Base-by-base conservation (phyloP, 2,329 filamentous ascomycete species). In the Amylocarpus encephaloides region DNA sequence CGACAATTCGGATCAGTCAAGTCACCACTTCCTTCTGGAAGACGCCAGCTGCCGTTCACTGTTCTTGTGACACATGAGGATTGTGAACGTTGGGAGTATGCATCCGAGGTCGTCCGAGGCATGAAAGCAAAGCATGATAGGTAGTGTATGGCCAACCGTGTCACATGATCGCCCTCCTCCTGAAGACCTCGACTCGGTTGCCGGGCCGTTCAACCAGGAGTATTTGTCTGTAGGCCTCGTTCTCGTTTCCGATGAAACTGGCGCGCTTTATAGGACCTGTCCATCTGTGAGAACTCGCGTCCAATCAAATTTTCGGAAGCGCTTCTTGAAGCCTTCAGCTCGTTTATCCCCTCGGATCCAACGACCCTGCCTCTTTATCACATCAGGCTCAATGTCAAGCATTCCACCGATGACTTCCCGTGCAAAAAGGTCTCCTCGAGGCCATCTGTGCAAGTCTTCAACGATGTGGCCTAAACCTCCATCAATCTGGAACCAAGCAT, bases 261-360 rank as follows among this genome's bases (percentile, higher is more conserved):
- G 13, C 38, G 38, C 38, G 38, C 38, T 40, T n/a, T 36, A 36
- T 36, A 36, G 34, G 34, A 19, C 18, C 52, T 61, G 63, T 15
- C 55, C 59, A 55, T 66, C 63, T 19, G 62, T 66, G 12, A 85
- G 62, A 38, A 83, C 73, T 53, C 79, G 71, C 1, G 81, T 84
- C 85, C 93, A 98, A 73, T 98, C 93, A 72, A 93, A 96, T 70
- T 90, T 90, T 59, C 80, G 80, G 93, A 93, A 98, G 41, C 80
- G 76, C 72, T 85, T 92, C 72, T 80, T 85, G 64, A 94, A 98
- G 2, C 73, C 80, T 2, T 92, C 89, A 1, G 86, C 73, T 59
- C 92, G 76, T 33, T 72, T 66, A 63, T 77, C 74, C 59, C 3
- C 79, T 66, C 79, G 80, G 13, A 75, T 76, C 93, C 93, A 98